phyloP scores from a whole-genome alignment of 108 stramenopile species.

The Cyclotella distinguenda region DNA sequence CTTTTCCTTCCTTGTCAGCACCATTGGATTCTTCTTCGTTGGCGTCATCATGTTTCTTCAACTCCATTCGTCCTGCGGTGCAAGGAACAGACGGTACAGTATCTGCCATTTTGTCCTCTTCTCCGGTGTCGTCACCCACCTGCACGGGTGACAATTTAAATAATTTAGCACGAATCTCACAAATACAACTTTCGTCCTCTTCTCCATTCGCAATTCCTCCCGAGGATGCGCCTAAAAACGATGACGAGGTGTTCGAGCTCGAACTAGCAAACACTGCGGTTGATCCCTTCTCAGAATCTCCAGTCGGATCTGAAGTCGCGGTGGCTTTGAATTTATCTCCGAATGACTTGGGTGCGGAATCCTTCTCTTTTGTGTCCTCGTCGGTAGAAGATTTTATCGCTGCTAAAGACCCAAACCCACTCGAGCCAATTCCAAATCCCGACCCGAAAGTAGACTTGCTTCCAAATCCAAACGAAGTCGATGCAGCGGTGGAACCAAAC shows the following conservation, averaged over 20 bases:
- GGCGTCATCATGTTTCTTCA: slow-evolving; percentile 9
- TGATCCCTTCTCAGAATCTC: not conserved
- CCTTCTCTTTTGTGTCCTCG: not conserved
- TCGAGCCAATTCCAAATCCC: slow-evolving; percentile 31
- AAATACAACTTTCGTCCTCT: slow-evolving; percentile 59
- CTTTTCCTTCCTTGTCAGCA: slow-evolving; percentile 4
- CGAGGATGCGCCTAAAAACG: slow-evolving; percentile 7
- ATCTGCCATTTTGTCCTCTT: slow-evolving; percentile 18
- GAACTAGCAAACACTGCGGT: slow-evolving; percentile 9
- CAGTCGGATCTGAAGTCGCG: not conserved
- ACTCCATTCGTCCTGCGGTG: slow-evolving; percentile 35
- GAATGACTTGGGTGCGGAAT: not conserved
- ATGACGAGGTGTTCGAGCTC: not conserved
- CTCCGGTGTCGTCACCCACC: slow-evolving; percentile 8
- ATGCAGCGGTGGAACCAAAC: slow-evolving; percentile 18
- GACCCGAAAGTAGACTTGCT: slow-evolving; percentile 27
- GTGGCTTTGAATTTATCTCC: not conserved
- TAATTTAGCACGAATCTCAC: slow-evolving; percentile 61
- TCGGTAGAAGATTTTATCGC: not conserved
- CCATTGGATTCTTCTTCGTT: slow-evolving; percentile 10
- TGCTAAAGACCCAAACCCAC: slow-evolving; percentile 24
- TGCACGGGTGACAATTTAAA: slow-evolving; percentile 50
- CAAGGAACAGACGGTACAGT: slow-evolving; percentile 40
- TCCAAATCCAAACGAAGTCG: slow-evolving; percentile 18
- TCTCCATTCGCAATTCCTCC: slow-evolving; percentile 55